These are phyloP conservation scores for Narthecium ossifragum DNA, from an alignment of 106 monocot genomes.

Conservation along the genomic window DNA sequence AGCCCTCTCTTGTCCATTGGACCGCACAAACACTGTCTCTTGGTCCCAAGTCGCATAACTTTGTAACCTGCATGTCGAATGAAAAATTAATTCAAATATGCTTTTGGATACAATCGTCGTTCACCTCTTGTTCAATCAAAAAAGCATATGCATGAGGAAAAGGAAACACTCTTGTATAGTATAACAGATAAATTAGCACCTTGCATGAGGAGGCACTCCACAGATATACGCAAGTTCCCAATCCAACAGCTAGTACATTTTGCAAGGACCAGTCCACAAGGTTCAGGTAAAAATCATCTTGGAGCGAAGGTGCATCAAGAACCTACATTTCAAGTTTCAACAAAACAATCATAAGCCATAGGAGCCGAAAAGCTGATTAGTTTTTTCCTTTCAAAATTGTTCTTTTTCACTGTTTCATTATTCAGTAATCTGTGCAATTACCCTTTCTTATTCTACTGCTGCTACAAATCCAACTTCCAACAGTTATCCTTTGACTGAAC, in stretches of 20 bases:
- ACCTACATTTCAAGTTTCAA: slow-evolving; percentile 32
- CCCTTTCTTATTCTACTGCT: neutral
- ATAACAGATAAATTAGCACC: slow-evolving; percentile 24
- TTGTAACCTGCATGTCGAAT: slow-evolving; percentile 59
- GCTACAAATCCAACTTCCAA: no score
- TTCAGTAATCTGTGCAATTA: neutral
- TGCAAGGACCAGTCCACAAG: slow-evolving; percentile 98
- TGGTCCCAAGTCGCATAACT: slow-evolving; percentile 82
- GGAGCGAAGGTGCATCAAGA: slow-evolving; percentile 90
- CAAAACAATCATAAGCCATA: neutral
- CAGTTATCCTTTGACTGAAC: no score
- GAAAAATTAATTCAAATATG: no score
- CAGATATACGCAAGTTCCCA: slow-evolving; percentile 86
- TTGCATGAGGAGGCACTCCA: slow-evolving; percentile 95
- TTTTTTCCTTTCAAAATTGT: neutral
- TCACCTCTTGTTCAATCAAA: no score
- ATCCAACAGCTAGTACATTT: slow-evolving; percentile 81
- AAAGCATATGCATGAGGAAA: neutral
- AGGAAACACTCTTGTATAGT: neutral
- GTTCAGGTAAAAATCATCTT: slow-evolving; percentile 96
- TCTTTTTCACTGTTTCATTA: neutral
- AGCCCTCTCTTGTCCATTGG: slow-evolving; percentile 92
- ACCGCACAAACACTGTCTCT: slow-evolving; percentile 80
- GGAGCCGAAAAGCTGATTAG: no score
- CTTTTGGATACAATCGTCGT: no score